A percentile compares a stretch with the other conserved stretches of the same genome.
These are phyloP conservation scores for Gnaphalium uliginosum DNA, from an alignment of 129 eudicot genomes.

Conservation along the genomic window DNA sequence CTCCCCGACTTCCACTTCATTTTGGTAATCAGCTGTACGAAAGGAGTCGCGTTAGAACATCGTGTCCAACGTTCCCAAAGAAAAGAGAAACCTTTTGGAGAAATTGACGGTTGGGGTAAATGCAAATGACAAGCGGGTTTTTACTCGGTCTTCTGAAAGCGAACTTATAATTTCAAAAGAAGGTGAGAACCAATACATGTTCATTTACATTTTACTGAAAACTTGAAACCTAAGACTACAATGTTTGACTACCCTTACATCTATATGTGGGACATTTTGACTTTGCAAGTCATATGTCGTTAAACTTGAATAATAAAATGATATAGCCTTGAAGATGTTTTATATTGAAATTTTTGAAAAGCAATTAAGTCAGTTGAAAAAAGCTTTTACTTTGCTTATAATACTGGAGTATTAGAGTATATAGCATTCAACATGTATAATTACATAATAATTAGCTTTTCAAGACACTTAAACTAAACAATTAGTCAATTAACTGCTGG, in stretches of 20 bases:
- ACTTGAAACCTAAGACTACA: background rate
- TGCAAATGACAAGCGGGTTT: background rate
- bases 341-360: background rate
- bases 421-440: too few relatives aligned
- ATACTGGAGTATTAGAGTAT: too few relatives aligned
- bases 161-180: background rate
- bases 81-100: background rate
- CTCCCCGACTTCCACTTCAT: constrained; percentile 89
- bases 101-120: background rate
- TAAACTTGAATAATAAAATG: background rate
- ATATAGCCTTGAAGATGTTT: background rate
- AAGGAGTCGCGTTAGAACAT: background rate
- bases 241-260: background rate
- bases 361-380: background rate
- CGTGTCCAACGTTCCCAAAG: background rate
- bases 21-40: constrained; percentile 78
- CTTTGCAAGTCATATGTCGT: background rate
- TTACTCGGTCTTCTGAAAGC: background rate
- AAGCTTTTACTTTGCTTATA: background rate
- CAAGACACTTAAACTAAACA: background rate
- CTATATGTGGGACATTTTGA: background rate
- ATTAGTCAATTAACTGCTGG: background rate
- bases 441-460: background rate
- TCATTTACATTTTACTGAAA: background rate
- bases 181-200: background rate